These are phyloP conservation scores for Aristolochia californica DNA, from an alignment of 164 flowering plant genomes.

Conservation along the genomic window DNA sequence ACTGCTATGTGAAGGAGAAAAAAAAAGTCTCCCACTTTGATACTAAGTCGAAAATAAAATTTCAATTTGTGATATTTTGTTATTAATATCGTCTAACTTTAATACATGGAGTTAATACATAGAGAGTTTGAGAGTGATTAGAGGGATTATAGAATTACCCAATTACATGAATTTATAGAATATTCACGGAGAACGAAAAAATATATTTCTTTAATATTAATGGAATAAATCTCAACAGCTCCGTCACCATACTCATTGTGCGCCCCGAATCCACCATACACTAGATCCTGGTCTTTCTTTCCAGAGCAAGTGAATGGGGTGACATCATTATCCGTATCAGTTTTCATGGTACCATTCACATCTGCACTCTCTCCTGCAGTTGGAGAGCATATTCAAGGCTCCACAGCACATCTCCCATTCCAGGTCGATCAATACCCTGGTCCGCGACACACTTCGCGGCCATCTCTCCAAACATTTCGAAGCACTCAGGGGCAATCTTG, in stretches of 20 bases:
- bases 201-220: too few relatives aligned
- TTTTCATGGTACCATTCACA: slow-evolving; percentile 11
- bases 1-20: too few relatives aligned
- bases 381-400: slow-evolving; percentile 38
- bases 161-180: too few relatives aligned
- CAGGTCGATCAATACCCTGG: slow-evolving; percentile 32
- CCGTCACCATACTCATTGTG: slow-evolving; percentile 75
- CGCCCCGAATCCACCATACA: slow-evolving; percentile 44
- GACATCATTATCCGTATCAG: slow-evolving; percentile 4
- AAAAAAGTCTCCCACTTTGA: too few relatives aligned
- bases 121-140: too few relatives aligned
- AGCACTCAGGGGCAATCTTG: slow-evolving; percentile 30
- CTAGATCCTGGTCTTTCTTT: not conserved
- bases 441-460: slow-evolving; percentile 32
- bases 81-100: too few relatives aligned
- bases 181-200: too few relatives aligned
- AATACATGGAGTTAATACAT: too few relatives aligned
- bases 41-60: too few relatives aligned
- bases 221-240: slow-evolving; percentile 92
- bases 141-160: too few relatives aligned
- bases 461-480: slow-evolving; percentile 28
- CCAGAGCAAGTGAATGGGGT: too few relatives aligned
- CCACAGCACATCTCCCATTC: slow-evolving; percentile 41
- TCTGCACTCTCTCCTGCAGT: slow-evolving; percentile 32
- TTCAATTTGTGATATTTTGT: too few relatives aligned